Percentiles rank a stretch among this genome's conserved stretches.
Conservation (phyloP, 768 basidiomycete genomes). For the Solioccasus polychromus region DNA sequence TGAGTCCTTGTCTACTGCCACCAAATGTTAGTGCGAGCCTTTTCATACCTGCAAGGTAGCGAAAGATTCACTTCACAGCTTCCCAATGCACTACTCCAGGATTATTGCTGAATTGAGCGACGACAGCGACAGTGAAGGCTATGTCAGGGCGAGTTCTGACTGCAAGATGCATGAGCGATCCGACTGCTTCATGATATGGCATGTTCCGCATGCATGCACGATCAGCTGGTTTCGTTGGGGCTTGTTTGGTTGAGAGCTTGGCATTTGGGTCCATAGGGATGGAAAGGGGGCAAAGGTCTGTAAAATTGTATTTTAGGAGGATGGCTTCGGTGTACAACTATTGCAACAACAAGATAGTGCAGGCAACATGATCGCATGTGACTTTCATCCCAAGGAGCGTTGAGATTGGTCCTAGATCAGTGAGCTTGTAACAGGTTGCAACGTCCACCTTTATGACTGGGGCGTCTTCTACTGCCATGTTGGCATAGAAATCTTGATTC, state of each 20-base stretch:
- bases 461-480: background rate
- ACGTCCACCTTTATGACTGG: too few species aligned
- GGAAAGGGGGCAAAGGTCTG: background rate
- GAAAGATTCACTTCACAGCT: background rate
- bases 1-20: background rate
- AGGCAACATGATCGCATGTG: background rate
- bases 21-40: background rate
- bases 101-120: background rate
- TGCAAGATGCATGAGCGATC: background rate
- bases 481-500: background rate
- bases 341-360: background rate
- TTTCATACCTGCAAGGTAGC: background rate
- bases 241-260: background rate
- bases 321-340: background rate
- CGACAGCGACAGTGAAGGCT: background rate
- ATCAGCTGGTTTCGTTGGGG: background rate
- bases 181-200: background rate
- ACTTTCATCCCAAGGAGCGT: slow-evolving; percentile 5
- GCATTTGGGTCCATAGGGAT: background rate
- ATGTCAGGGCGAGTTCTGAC: background rate
- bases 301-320: background rate
- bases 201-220: background rate
- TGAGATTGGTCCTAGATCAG: background rate
- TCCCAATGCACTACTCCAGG: background rate
- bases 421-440: too few species aligned